phyloP scores from a whole-genome alignment of 805 yeast species.

The Metschnikowia drakensbergensis region DNA sequence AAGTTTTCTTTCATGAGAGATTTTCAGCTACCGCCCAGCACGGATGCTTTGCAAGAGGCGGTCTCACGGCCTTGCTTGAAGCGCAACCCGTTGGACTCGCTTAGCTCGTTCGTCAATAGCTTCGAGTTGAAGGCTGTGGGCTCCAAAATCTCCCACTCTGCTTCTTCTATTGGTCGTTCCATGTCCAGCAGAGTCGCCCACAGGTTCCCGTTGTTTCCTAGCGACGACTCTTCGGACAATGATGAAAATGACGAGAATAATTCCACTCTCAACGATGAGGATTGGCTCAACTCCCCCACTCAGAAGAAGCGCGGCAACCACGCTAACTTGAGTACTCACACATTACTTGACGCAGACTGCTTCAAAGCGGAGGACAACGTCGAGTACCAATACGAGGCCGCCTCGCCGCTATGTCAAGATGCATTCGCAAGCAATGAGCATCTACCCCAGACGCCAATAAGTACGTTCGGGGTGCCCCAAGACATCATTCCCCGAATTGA shows the following conservation, averaged over 20 bases:
- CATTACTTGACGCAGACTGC: slow-evolving; percentile 2
- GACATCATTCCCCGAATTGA: slow-evolving; percentile 71
- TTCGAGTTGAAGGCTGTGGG: slow-evolving; percentile 15
- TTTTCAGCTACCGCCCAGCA: neutral
- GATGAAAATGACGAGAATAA: slow-evolving; percentile 15
- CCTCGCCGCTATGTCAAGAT: neutral
- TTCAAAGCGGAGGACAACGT: neutral
- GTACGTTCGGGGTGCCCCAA: slow-evolving; percentile 32
- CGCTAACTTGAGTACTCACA: slow-evolving; percentile 3
- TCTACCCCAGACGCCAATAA: slow-evolving; percentile 26
- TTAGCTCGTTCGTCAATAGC: slow-evolving; percentile 17
- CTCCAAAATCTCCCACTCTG: slow-evolving; percentile 13
- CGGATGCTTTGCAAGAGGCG: neutral
- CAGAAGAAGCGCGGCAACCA: slow-evolving; percentile 12
- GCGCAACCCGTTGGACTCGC: slow-evolving; percentile 14
- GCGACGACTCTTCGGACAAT: slow-evolving; percentile 12
- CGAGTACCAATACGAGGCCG: neutral
- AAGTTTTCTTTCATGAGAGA: neutral
- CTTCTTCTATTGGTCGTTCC: slow-evolving; percentile 12
- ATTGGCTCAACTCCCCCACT: slow-evolving; percentile 16
- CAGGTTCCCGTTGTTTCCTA: slow-evolving; percentile 9
- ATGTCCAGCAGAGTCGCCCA: slow-evolving; percentile 10
- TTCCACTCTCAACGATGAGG: slow-evolving; percentile 18
- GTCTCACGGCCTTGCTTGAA: neutral
- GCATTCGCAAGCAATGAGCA: slow-evolving; percentile 27